These are phyloP conservation scores for Rhazya stricta DNA, from an alignment of 257 asterid species.

Conservation along the genomic window DNA sequence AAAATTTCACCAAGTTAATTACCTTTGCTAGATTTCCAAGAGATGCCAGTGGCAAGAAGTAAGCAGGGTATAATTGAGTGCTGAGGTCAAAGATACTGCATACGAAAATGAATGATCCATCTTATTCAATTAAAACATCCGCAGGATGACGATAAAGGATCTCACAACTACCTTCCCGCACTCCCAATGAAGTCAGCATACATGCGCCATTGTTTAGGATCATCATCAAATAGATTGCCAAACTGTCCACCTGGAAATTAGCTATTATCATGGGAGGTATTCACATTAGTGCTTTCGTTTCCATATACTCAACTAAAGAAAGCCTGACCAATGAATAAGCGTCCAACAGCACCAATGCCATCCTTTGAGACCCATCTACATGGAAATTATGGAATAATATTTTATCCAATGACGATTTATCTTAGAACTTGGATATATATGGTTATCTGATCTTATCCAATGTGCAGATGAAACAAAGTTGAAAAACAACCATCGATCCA, in stretches of 20 bases:
- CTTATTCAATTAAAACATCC: slow-evolving; percentile 2
- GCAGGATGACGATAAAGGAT: background rate
- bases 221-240: slow-evolving; percentile 91
- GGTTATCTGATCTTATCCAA: background rate
- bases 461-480: background rate
- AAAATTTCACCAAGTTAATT: slow-evolving; percentile 12
- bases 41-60: slow-evolving; percentile 89
- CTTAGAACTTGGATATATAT: background rate
- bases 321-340: slow-evolving; percentile 74
- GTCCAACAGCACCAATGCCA: slow-evolving; percentile 98
- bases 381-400: slow-evolving; percentile 19
- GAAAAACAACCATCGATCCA: background rate
- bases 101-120: slow-evolving; percentile 7
- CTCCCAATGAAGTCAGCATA: slow-evolving; percentile 97
- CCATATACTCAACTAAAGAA: slow-evolving; percentile 19
- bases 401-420: background rate
- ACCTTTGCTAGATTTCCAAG: slow-evolving; percentile 95
- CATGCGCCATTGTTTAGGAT: slow-evolving; percentile 98
- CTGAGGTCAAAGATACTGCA: slow-evolving; percentile 95
- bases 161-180: slow-evolving; percentile 67
- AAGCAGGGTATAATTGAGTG: slow-evolving; percentile 78
- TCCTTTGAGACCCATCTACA: slow-evolving; percentile 96
- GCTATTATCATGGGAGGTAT: slow-evolving; percentile 18
- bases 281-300: slow-evolving; percentile 5
- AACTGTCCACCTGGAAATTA: slow-evolving; percentile 80